phyloP scores from a whole-genome alignment of 1,284 basidiomycete genomes.

The Mycena citricolor region DNA sequence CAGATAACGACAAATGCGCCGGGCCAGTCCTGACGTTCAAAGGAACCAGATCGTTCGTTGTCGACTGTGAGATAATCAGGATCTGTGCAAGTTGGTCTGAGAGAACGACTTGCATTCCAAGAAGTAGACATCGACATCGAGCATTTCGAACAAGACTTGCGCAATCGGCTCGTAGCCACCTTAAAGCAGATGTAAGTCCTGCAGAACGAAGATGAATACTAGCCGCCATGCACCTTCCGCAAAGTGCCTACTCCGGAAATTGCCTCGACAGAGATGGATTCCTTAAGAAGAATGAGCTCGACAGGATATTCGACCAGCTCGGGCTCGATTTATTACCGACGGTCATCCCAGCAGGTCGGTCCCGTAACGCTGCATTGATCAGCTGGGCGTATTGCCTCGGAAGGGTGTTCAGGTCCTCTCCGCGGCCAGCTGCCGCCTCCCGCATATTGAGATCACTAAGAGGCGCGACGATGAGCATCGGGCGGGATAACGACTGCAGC shows the following conservation, averaged over 20 bases:
- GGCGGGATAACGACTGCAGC: neutral
- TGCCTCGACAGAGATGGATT: conserved; percentile 24
- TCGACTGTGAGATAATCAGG: conserved; percentile 15
- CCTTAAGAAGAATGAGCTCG: conserved; percentile 4
- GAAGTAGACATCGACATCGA: conserved; percentile 24
- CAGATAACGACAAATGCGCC: neutral
- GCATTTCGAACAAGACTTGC: conserved; percentile 20
- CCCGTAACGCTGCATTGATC: conserved; percentile 21
- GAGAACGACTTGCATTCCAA: conserved; percentile 15
- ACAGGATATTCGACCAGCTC: neutral
- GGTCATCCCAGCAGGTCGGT: conserved; percentile 23
- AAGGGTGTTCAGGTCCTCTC: conserved; percentile 23
- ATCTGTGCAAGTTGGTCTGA: neutral
- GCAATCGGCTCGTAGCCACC: conserved; percentile 25
- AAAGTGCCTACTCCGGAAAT: conserved; percentile 23
- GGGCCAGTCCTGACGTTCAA: conserved; percentile 16
- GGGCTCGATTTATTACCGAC: conserved; percentile 10
- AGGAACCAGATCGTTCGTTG: conserved; percentile 22
- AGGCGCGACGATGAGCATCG: neutral
- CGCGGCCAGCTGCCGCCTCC: conserved; percentile 22
- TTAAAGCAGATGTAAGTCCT: neutral
- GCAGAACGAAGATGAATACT: neutral
- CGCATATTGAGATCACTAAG: conserved; percentile 25
- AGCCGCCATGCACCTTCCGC: conserved; percentile 13
- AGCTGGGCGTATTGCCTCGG: conserved; percentile 23